A percentile compares a stretch with the other conserved stretches of the same genome.
These are phyloP conservation scores for Gaeumannomyces tritici DNA, from an alignment of 2,329 filamentous ascomycete species.

Conservation along the genomic window DNA sequence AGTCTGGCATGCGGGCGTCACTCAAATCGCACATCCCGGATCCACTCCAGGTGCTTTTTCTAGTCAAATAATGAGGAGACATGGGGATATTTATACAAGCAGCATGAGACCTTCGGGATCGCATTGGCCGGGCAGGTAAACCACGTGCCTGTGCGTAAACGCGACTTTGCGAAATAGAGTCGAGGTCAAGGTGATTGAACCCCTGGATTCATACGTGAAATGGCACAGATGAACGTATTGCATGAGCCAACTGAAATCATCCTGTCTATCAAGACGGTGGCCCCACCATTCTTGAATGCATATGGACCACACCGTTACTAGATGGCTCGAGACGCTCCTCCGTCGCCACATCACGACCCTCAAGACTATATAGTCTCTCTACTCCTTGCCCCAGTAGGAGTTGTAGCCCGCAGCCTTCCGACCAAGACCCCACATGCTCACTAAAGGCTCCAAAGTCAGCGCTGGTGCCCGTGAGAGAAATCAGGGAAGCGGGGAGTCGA, in stretches of 20 bases:
- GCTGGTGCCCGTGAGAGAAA: not conserved
- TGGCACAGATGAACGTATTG: not conserved
- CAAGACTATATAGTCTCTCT: not conserved
- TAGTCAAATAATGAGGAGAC: not conserved
- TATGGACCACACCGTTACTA: not conserved
- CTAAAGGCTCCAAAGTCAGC: slow-evolving; percentile 21
- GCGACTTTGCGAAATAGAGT: not conserved
- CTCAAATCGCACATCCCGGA: not conserved
- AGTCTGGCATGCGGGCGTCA: not conserved
- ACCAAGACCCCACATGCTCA: slow-evolving; percentile 60
- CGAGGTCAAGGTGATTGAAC: no score
- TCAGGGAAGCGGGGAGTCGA: not conserved
- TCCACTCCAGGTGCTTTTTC: not conserved
- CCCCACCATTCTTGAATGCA: not conserved
- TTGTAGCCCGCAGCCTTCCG: slow-evolving; percentile 70
- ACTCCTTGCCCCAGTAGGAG: slow-evolving; percentile 48
- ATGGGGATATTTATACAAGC: not conserved
- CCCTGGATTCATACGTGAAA: not conserved
- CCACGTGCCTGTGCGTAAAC: not conserved
- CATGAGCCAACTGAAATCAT: not conserved
- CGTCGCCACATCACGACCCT: not conserved
- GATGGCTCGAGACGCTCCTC: not conserved
- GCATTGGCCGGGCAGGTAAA: not conserved
- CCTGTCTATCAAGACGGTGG: not conserved
- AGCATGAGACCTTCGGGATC: not conserved